phyloP scores from a whole-genome alignment of 116 monocot species.

The Cymodocea nodosa region DNA sequence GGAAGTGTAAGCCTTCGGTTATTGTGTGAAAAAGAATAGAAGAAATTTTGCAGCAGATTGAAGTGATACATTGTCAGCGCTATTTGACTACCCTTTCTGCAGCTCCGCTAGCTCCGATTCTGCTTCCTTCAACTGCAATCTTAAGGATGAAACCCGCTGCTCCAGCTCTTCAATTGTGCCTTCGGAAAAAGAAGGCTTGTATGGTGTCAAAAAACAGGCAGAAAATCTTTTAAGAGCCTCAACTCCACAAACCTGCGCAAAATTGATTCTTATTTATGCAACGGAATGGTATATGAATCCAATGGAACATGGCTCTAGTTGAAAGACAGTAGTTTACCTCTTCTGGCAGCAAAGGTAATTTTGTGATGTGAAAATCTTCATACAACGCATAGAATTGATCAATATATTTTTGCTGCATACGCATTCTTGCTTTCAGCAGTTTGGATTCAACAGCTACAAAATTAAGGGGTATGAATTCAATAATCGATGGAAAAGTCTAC shows the following conservation, averaged over 20 bases:
- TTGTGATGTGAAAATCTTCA: conserved; percentile 93
- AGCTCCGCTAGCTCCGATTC: conserved; percentile 2
- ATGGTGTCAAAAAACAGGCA: conserved; percentile 13
- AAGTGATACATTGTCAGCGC: not conserved
- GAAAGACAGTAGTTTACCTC: conserved; percentile 35
- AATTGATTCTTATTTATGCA: not conserved
- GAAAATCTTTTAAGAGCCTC: conserved; percentile 17
- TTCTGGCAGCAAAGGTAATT: conserved; percentile 78
- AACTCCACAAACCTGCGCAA: conserved; percentile 18
- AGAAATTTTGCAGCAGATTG: not conserved
- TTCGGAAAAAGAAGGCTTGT: conserved; percentile 7
- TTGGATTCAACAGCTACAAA: conserved; percentile 64
- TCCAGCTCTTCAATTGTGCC: conserved; percentile 18
- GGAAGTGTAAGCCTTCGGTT: not conserved
- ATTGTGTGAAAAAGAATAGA: not conserved
- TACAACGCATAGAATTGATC: conserved; percentile 93
- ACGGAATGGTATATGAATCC: not conserved
- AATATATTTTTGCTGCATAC: conserved; percentile 95
- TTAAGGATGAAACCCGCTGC: conserved; percentile 12
- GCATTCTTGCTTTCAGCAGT: conserved; percentile 63
- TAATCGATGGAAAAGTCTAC: not conserved
- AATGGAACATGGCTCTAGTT: not conserved
- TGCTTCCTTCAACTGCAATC: conserved; percentile 13
- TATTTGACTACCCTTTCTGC: conserved; percentile 17
- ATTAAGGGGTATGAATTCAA: conserved; percentile 3